Evolutionary conservation across 1,284 basidiomycete species (phyloP).

Genomic region (Trametes sp.): DNA sequence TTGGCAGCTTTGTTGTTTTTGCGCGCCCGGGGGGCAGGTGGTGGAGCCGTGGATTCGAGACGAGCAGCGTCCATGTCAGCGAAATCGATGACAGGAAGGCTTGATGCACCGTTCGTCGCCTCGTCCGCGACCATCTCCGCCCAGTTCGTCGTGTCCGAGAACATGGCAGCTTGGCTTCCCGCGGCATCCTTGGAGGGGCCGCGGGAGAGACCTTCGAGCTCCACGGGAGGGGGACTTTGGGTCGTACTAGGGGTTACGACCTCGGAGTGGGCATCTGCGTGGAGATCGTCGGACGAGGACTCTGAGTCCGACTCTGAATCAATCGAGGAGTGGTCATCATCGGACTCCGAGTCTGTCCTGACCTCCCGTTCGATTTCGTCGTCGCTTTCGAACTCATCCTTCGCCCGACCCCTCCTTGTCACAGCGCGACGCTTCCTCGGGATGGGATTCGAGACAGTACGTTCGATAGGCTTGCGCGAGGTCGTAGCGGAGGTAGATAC

Average conservation of each 20-base stretch:
- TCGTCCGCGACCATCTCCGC: constrained; percentile 86
- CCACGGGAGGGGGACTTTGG: constrained; percentile 58
- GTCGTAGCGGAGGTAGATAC: constrained; percentile 25
- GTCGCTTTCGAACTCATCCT: constrained; percentile 66
- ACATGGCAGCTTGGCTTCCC: constrained; percentile 50
- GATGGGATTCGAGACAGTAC: constrained; percentile 30
- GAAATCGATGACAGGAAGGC: constrained; percentile 84
- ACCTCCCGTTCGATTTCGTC: constrained; percentile 77
- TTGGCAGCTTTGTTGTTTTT: constrained; percentile 39
- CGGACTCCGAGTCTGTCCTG: constrained; percentile 69
- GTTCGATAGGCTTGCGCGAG: constrained; percentile 26
- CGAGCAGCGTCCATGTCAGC: constrained; percentile 58
- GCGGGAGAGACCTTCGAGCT: constrained; percentile 44
- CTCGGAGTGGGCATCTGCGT: constrained; percentile 55
- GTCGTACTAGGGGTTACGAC: constrained; percentile 70
- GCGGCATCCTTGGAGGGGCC: constrained; percentile 38
- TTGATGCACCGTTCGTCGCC: constrained; percentile 57
- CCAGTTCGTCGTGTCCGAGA: constrained; percentile 71
- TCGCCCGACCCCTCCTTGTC: constrained; percentile 62
- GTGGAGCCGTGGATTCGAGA: constrained; percentile 33
- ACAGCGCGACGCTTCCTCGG: constrained; percentile 47
- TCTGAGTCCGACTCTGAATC: constrained; percentile 73
- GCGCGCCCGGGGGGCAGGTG: constrained; percentile 33
- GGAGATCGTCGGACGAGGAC: constrained; percentile 66
- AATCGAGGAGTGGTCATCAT: constrained; percentile 62